Percentiles rank a stretch among this genome's conserved stretches.
phyloP scores from a whole-genome alignment of 2,329 filamentous ascomycete species.

The Cordyceps farinosa region DNA sequence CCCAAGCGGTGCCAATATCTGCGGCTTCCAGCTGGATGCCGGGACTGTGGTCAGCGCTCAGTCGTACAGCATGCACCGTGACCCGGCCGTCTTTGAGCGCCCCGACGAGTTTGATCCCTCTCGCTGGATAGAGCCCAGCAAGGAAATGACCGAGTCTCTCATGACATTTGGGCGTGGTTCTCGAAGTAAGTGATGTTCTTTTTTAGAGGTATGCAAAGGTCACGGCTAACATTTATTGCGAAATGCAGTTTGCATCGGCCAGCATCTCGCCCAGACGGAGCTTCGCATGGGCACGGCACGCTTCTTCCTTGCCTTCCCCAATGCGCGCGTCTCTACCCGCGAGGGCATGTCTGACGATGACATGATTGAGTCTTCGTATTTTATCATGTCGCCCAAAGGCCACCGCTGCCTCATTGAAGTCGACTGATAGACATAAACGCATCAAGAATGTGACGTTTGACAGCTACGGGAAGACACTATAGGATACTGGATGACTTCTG shows the following conservation, averaged over 20 bases:
- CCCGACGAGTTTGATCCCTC: slow-evolving; percentile 34
- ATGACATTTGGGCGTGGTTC: slow-evolving; percentile 53
- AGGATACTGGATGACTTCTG: neutral
- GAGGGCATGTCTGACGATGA: slow-evolving; percentile 35
- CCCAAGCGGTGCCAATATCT: slow-evolving; percentile 35
- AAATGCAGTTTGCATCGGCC: slow-evolving; percentile 47
- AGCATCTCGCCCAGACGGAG: slow-evolving; percentile 56
- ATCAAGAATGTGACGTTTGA: no score
- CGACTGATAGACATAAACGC: neutral
- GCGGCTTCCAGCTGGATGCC: slow-evolving; percentile 37
- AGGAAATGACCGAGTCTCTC: slow-evolving; percentile 44
- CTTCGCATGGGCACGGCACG: slow-evolving; percentile 47
- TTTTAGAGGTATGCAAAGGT: no score
- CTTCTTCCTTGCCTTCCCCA: slow-evolving; percentile 48
- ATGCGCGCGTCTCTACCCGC: slow-evolving; percentile 27
- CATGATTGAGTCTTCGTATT: slow-evolving; percentile 33
- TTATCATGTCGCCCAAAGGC: slow-evolving; percentile 25
- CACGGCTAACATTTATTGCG: neutral
- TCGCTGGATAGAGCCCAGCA: slow-evolving; percentile 35
- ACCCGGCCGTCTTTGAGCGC: slow-evolving; percentile 37
- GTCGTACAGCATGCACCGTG: slow-evolving; percentile 45
- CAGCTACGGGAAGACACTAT: no score
- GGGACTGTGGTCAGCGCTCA: slow-evolving; percentile 40
- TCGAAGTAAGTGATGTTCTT: slow-evolving; percentile 31
- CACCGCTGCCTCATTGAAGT: slow-evolving; percentile 15